Conservation (phyloP, 371 early-diverging fungal genomes). For the Chytridium lagenaria region DNA sequence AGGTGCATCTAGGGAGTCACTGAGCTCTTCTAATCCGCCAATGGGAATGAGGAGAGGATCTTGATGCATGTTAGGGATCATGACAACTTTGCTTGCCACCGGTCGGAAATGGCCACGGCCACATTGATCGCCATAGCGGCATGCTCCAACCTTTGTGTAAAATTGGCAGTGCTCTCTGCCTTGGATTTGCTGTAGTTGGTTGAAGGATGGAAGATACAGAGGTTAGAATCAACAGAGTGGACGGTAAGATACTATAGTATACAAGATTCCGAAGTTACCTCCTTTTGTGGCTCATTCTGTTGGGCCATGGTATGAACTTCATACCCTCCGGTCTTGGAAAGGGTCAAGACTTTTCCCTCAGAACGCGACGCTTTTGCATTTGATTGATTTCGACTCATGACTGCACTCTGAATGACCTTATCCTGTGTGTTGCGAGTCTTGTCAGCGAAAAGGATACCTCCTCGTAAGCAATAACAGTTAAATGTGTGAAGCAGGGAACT, state of each 20-base stretch:
- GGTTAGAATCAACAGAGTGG: too few species aligned
- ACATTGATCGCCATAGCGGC: slow-evolving; percentile 25
- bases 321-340: slow-evolving; percentile 9
- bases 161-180: slow-evolving; percentile 28
- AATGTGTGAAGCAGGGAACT: too few species aligned
- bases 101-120: slow-evolving; percentile 25
- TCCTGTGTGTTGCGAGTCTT: too few species aligned
- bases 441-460: too few species aligned
- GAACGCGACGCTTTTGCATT: background rate
- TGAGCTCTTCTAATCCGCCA: slow-evolving; percentile 15
- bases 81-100: slow-evolving; percentile 14
- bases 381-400: slow-evolving; percentile 2
- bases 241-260: background rate
- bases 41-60: slow-evolving; percentile 32
- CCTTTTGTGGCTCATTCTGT: background rate
- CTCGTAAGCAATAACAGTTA: too few species aligned
- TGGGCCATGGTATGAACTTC: slow-evolving; percentile 14
- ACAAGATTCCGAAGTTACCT: background rate
- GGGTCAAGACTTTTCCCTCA: slow-evolving; percentile 10
- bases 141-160: slow-evolving; percentile 36
- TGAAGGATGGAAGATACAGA: background rate
- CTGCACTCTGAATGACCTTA: too few species aligned
- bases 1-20: slow-evolving; percentile 26
- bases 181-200: background rate
- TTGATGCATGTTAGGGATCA: slow-evolving; percentile 31